These are phyloP conservation scores for Acarospora socialis DNA, from an alignment of 2,329 filamentous ascomycete genomes.

Conservation along the genomic window DNA sequence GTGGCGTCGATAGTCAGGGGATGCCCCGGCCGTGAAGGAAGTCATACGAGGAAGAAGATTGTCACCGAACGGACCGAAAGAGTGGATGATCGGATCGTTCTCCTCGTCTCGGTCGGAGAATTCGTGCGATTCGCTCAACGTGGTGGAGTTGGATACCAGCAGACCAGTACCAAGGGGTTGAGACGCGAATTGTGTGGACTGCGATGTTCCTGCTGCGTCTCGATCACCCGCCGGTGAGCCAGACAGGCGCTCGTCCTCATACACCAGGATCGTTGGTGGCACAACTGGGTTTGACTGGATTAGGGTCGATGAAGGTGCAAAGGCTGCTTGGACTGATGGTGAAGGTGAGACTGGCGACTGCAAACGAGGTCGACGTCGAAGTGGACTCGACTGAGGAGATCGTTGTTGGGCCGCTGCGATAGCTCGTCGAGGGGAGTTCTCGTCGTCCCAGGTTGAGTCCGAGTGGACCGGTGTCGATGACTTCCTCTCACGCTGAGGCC, in stretches of 20 bases:
- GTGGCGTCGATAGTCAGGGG: constrained; percentile 38
- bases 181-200: constrained; percentile 22
- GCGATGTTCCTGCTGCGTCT: constrained; percentile 17
- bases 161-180: constrained; percentile 19
- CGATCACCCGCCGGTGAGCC: constrained; percentile 28
- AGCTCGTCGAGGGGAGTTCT: constrained; percentile 26
- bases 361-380: constrained; percentile 46
- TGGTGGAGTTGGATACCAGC: constrained; percentile 22
- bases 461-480: constrained; percentile 34
- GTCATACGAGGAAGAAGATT: constrained; percentile 73
- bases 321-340: constrained; percentile 36
- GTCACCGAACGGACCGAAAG: constrained; percentile 79
- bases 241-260: constrained; percentile 54
- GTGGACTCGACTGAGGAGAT: constrained; percentile 29
- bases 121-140: constrained; percentile 38
- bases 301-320: constrained; percentile 28
- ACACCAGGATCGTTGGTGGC: constrained; percentile 44
- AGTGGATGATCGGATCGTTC: constrained; percentile 84
- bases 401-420: constrained; percentile 15
- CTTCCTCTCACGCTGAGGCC: constrained; percentile 53
- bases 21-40: constrained; percentile 53
- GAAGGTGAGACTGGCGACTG: constrained; percentile 66
- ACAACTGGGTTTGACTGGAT: constrained; percentile 14
- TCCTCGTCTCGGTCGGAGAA: constrained; percentile 77
- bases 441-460: constrained; percentile 57